These are phyloP conservation scores for Leccinum fibrillosum DNA, from an alignment of 768 basidiomycete genomes.

Conservation along the genomic window DNA sequence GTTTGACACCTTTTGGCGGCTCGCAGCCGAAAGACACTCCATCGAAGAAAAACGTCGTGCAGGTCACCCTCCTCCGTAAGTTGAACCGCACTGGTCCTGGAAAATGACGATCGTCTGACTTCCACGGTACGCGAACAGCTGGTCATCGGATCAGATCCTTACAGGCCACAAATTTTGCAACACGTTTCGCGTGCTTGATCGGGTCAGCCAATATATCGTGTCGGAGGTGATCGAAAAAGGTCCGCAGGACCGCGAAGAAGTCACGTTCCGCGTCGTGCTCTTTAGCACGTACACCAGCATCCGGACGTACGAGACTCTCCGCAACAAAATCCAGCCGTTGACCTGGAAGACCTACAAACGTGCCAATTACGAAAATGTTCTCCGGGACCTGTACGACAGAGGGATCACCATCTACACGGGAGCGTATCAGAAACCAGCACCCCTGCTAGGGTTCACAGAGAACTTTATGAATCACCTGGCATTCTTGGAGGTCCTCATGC, in stretches of 20 bases:
- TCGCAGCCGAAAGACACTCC: slow-evolving; percentile 54
- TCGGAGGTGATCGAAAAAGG: slow-evolving; percentile 68
- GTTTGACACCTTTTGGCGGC: slow-evolving; percentile 61
- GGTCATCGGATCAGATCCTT: slow-evolving; percentile 66
- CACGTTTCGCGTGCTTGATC: slow-evolving; percentile 71
- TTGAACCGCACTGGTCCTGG: slow-evolving; percentile 16
- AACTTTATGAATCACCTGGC: slow-evolving; percentile 61
- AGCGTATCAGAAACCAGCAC: slow-evolving; percentile 71
- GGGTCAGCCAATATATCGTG: slow-evolving; percentile 65
- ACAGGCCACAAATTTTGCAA: slow-evolving; percentile 63
- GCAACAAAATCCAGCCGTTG: slow-evolving; percentile 48
- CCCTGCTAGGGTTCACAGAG: slow-evolving; percentile 46
- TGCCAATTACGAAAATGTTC: slow-evolving; percentile 48
- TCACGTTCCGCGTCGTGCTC: slow-evolving; percentile 68
- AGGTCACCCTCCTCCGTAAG: slow-evolving; percentile 52
- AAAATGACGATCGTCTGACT: slow-evolving; percentile 14
- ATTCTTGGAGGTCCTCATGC: slow-evolving; percentile 60
- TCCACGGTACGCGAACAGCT: slow-evolving; percentile 37
- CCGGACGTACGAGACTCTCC: slow-evolving; percentile 67
- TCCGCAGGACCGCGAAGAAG: slow-evolving; percentile 53
- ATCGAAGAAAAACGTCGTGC: slow-evolving; percentile 54
- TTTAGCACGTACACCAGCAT: slow-evolving; percentile 73
- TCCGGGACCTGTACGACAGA: slow-evolving; percentile 37
- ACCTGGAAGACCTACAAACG: slow-evolving; percentile 61
- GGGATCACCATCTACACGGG: slow-evolving; percentile 58